A percentile compares a stretch with the other conserved stretches of the same genome.
Conservation (phyloP, 768 basidiomycete genomes). For the Omphalotus guepiniiformis region DNA sequence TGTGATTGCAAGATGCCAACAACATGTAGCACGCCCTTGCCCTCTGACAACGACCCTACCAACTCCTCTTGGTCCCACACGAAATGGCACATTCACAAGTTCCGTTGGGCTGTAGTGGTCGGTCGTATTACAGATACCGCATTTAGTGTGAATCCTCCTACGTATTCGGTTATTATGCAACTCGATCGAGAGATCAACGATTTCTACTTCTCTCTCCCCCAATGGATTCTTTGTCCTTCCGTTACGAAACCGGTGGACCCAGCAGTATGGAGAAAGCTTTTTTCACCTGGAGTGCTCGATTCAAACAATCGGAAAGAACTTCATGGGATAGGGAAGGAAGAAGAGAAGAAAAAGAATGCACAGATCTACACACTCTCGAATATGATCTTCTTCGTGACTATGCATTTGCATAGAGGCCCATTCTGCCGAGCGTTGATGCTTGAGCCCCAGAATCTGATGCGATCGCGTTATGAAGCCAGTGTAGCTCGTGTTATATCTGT, state of each 20-base stretch:
- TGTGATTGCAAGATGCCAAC: conserved; percentile 22
- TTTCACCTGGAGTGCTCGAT: conserved; percentile 7
- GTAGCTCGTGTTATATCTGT: conserved; percentile 14
- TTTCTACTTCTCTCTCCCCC: conserved; percentile 14
- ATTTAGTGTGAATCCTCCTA: conserved; percentile 16
- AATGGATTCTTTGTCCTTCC: conserved; percentile 18
- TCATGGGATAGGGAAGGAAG: conserved; percentile 9
- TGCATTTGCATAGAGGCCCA: conserved; percentile 20
- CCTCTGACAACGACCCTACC: conserved; percentile 16
- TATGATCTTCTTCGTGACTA: conserved; percentile 16
- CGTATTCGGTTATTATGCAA: conserved; percentile 18
- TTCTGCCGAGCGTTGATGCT: conserved; percentile 20
- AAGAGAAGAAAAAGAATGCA: conserved; percentile 11
- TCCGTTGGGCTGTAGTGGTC: conserved; percentile 16
- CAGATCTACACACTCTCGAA: conserved; percentile 17
- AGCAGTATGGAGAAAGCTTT: conserved; percentile 12
- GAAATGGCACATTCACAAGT: conserved; percentile 20
- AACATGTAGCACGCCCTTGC: conserved; percentile 19
- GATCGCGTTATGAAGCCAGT: conserved; percentile 17
- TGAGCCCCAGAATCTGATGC: conserved; percentile 12
- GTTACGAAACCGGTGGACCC: conserved; percentile 15
- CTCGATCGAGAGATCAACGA: conserved; percentile 20
- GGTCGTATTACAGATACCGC: conserved; percentile 17
- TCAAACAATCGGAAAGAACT: background rate
- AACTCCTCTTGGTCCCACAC: conserved; percentile 16